Conservation (phyloP, 176 grass and related monocot genomes). For the Phyllostachys edulis region DNA sequence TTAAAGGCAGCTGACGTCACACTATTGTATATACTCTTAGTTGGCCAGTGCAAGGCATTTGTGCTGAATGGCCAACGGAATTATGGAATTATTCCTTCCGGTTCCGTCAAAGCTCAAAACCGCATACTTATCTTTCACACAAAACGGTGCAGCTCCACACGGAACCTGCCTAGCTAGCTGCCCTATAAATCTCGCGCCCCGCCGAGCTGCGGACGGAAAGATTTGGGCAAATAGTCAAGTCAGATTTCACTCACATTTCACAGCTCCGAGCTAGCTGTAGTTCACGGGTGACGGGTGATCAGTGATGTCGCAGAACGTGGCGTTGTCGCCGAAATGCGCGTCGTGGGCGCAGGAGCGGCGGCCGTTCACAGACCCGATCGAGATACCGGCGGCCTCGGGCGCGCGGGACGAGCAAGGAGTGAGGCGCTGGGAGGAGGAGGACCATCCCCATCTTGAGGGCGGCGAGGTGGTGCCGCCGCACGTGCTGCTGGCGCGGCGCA, state of each 20-base stretch:
- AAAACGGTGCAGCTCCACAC: constrained; percentile 31
- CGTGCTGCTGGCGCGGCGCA: constrained; percentile 51
- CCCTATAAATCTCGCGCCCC: constrained; percentile 24
- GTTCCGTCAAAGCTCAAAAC: constrained; percentile 31
- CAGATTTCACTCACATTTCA: neutral
- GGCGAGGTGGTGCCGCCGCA: constrained; percentile 64
- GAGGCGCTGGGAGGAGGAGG: neutral
- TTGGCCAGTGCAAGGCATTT: neutral
- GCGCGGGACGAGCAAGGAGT: neutral
- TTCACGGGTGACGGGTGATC: too few relatives aligned
- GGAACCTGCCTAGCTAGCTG: constrained; percentile 28
- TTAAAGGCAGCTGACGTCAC: too few relatives aligned
- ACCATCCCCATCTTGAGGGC: neutral
- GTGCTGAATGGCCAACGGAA: neutral
- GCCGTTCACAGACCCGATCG: constrained; percentile 38
- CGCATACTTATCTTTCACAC: constrained; percentile 31
- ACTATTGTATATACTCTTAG: too few relatives aligned
- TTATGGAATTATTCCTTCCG: constrained; percentile 37
- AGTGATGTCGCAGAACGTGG: constrained; percentile 15
- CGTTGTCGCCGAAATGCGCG: neutral
- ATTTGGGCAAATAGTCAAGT: neutral
- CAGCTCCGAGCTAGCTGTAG: neutral
- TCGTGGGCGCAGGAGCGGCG: constrained; percentile 18
- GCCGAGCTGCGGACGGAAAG: neutral
- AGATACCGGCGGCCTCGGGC: constrained; percentile 34